Conservation (phyloP, 495 filamentous ascomycete species). For the Sabuloglossum arenarium region DNA sequence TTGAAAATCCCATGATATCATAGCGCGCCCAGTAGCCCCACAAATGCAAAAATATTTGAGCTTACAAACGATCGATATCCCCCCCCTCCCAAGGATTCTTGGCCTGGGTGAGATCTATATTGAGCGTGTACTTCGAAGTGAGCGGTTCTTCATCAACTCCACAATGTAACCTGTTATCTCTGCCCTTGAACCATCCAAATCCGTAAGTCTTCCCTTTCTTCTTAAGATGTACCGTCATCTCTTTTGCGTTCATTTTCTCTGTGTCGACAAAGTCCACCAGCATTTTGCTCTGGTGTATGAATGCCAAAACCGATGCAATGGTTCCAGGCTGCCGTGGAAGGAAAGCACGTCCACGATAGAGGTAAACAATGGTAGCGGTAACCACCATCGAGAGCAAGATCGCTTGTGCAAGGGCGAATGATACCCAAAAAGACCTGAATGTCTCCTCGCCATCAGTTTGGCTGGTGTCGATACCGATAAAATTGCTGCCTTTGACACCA, state of each 20-base stretch:
- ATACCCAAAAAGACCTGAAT: slow-evolving; percentile 32
- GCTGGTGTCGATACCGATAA: slow-evolving; percentile 15
- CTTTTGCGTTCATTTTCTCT: slow-evolving; percentile 30
- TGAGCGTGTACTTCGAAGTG: slow-evolving; percentile 34
- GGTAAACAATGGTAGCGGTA: slow-evolving; percentile 30
- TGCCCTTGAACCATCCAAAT: slow-evolving; percentile 47
- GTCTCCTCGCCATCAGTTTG: slow-evolving; percentile 29
- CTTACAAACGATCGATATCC: neutral
- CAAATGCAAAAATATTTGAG: neutral
- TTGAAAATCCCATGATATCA: neutral
- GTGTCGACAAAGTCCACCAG: slow-evolving; percentile 47
- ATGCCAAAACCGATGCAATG: slow-evolving; percentile 49
- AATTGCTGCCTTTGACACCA: slow-evolving; percentile 33
- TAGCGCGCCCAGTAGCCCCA: neutral
- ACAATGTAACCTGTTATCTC: slow-evolving; percentile 42
- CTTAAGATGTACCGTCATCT: slow-evolving; percentile 34
- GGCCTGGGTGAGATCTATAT: slow-evolving; percentile 9
- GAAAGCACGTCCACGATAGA: slow-evolving; percentile 36
- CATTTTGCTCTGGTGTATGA: slow-evolving; percentile 57
- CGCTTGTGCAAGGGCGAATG: slow-evolving; percentile 30
- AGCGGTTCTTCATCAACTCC: slow-evolving; percentile 55
- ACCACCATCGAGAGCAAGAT: slow-evolving; percentile 36
- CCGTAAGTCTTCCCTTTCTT: slow-evolving; percentile 40
- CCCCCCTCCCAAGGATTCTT: slow-evolving; percentile 4
- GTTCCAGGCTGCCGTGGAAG: slow-evolving; percentile 52